Conservation (phyloP, 1,139 yeast genomes). For the Pichia sp. region DNA sequence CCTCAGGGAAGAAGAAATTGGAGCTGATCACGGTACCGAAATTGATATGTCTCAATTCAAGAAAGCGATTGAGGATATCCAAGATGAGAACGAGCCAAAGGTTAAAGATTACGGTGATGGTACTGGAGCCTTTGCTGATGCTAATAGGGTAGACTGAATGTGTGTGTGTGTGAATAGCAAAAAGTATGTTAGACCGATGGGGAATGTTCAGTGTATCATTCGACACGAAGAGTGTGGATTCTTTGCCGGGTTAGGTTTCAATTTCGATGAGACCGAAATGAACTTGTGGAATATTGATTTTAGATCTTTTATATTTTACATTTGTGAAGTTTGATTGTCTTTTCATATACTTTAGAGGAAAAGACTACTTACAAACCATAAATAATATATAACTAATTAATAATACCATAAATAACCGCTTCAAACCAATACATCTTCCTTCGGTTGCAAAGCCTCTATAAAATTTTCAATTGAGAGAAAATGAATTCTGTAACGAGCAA, state of each 20-base stretch:
- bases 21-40: slow-evolving; percentile 56
- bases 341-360: neutral
- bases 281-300: neutral
- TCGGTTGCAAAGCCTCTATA: neutral
- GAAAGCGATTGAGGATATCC: slow-evolving; percentile 39
- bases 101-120: slow-evolving; percentile 61
- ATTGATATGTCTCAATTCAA: slow-evolving; percentile 70
- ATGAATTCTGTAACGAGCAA: neutral
- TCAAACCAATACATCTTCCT: neutral
- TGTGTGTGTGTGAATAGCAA: neutral
- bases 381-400: neutral
- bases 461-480: neutral
- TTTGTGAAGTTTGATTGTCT: neutral
- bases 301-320: neutral
- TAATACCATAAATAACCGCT: neutral
- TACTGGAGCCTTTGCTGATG: slow-evolving; percentile 33
- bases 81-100: slow-evolving; percentile 36
- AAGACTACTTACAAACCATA: neutral
- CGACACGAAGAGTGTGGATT: slow-evolving; percentile 22
- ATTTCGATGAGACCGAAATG: neutral
- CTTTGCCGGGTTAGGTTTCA: slow-evolving; percentile 14
- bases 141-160: slow-evolving; percentile 21
- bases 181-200: neutral
- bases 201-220: neutral
- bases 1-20: slow-evolving; percentile 38